Evolutionary conservation across 164 flowering plant species (phyloP), one percentile per base, ranked within the genome.

Genomic region (Berberis vulgaris): DNA sequence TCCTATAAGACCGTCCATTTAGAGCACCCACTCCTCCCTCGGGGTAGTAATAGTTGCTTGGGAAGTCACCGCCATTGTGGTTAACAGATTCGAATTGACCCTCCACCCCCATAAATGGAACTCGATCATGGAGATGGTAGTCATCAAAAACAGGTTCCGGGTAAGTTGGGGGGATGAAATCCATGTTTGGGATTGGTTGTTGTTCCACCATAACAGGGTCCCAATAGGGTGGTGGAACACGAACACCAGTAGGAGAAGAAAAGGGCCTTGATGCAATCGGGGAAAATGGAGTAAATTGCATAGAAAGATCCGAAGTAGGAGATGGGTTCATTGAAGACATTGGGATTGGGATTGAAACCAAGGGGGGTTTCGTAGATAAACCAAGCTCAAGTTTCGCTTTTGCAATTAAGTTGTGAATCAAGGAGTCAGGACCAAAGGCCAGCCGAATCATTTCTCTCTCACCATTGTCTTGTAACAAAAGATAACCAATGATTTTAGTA

Each of bases 391-490:
- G 41, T 70, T 81, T 86, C 2, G 80, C 85, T 53, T 69, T 74
- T 47, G 64, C 55, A 5, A 90, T 74, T 43, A 86, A 65, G 13
- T 74, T 46, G 1, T 69, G 82, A 12, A 93, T 71, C 10, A 65
- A 58, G 3, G 54, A 56, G 13, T 90, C 96, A 26, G 96, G 83
- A 44, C 80, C 80, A 43, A 72, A 69, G n/a, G 98, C 98, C 56
- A 87, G 68, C 3, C 83, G 65, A 12, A 80, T 78, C 85, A 93
- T 86, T 43, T 90, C 87, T 12, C 76, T 73, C 0, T 84, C 90
- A 5, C 79, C 74, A 61, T 69, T 64, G 13, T 77, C 90, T 63
- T 83, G 80, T 47, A 88, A 64, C 42, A 84, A 81, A 53, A 93
- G 70, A 65, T 68, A 83, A 1, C 94, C 92, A 3, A 86, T 76